Evolutionary conservation across 2,329 filamentous ascomycete genomes (phyloP).

Genomic region (Colletotrichum phormii): DNA sequence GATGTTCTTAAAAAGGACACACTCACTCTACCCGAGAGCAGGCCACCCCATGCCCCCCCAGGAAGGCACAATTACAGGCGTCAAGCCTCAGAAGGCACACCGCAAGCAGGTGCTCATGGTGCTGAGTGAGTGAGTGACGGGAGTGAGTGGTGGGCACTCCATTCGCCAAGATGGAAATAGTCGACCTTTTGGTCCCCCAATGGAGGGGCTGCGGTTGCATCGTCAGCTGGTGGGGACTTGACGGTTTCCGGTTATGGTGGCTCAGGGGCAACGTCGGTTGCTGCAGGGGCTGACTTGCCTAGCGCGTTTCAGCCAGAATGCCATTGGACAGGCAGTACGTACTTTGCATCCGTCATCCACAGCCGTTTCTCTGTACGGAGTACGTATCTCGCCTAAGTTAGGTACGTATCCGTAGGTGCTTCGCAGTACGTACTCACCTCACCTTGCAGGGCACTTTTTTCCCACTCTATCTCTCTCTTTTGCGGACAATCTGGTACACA

Average conservation of each 20-base stretch:
- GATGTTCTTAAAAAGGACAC: background rate
- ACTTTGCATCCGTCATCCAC: background rate
- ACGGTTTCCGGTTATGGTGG: constrained; percentile 5
- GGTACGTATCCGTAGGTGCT: too few relatives aligned
- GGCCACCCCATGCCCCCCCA: too few relatives aligned
- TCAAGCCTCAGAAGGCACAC: background rate
- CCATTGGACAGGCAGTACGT: constrained; percentile 18
- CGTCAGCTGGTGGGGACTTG: constrained; percentile 1
- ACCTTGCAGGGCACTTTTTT: too few relatives aligned
- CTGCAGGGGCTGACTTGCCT: constrained; percentile 26
- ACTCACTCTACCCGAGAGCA: background rate
- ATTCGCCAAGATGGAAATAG: background rate
- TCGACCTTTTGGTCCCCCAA: background rate
- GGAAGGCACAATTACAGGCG: background rate
- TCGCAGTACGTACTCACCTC: background rate
- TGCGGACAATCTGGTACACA: background rate
- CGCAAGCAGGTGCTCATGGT: too few relatives aligned
- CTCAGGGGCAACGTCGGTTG: constrained; percentile 23
- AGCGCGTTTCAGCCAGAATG: constrained; percentile 33
- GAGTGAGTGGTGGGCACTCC: background rate
- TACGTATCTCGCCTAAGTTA: background rate
- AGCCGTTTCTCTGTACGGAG: background rate
- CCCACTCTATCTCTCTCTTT: background rate
- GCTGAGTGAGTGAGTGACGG: background rate
- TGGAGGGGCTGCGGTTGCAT: background rate